Conservation (phyloP, 2,329 filamentous ascomycete genomes). For the Didymella exigua region DNA sequence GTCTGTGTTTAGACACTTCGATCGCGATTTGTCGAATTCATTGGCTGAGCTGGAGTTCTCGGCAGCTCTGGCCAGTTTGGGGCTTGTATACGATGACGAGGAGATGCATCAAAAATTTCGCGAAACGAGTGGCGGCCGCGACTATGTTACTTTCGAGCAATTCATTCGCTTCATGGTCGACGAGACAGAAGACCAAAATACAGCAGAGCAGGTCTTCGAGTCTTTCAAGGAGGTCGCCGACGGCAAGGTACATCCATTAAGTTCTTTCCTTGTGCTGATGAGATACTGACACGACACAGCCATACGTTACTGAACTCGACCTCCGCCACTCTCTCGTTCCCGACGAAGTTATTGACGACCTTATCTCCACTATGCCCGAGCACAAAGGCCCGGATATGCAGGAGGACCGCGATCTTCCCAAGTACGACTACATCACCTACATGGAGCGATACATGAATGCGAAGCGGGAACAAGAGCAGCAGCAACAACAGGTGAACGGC, state of each 20-base stretch:
- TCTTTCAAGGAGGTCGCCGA: slow-evolving; percentile 97
- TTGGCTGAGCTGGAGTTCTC: slow-evolving; percentile 94
- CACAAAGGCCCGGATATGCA: slow-evolving; percentile 86
- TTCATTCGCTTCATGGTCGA: slow-evolving; percentile 99
- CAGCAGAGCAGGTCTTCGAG: slow-evolving; percentile 97
- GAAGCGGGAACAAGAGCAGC: slow-evolving; percentile 21
- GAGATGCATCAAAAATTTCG: slow-evolving; percentile 97
- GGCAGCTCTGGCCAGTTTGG: slow-evolving; percentile 90
- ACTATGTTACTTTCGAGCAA: slow-evolving; percentile 93
- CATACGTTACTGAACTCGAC: slow-evolving; percentile 98
- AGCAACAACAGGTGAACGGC: slow-evolving; percentile 22
- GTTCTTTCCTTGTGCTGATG: not conserved
- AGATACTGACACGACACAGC: slow-evolving; percentile 51
- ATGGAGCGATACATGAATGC: slow-evolving; percentile 74
- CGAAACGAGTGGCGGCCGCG: slow-evolving; percentile 78
- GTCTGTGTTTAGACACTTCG: slow-evolving; percentile 96
- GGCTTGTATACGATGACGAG: slow-evolving; percentile 93
- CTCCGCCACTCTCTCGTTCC: slow-evolving; percentile 92
- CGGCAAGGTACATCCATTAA: slow-evolving; percentile 70
- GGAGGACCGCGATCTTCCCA: slow-evolving; percentile 80
- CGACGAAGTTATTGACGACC: slow-evolving; percentile 93
- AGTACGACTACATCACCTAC: slow-evolving; percentile 96
- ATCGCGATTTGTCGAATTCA: slow-evolving; percentile 88
- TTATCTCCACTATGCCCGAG: slow-evolving; percentile 82
- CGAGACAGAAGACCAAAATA: slow-evolving; percentile 98